These are phyloP conservation scores for Ophiostoma sp. DNA, from an alignment of 2,329 filamentous ascomycete genomes.

Conservation along the genomic window DNA sequence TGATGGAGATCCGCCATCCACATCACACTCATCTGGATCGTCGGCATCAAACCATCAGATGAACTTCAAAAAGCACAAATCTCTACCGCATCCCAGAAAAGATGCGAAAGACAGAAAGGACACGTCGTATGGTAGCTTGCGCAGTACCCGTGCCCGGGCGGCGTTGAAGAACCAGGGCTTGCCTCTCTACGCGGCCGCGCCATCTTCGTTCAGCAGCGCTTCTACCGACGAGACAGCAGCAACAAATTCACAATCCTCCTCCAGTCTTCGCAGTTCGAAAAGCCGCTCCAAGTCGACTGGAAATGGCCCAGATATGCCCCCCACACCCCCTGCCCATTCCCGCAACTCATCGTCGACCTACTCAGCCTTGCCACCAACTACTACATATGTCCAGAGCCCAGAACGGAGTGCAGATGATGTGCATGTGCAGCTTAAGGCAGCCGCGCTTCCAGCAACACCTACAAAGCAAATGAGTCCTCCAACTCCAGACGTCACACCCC, in stretches of 20 bases:
- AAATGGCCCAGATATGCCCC: slow-evolving; percentile 49
- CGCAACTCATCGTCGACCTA: slow-evolving; percentile 52
- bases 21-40: slow-evolving; percentile 9
- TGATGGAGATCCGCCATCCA: slow-evolving; percentile 14
- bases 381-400: slow-evolving; percentile 37
- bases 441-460: slow-evolving; percentile 50
- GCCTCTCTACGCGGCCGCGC: slow-evolving; percentile 15
- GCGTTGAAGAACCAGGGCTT: slow-evolving; percentile 28
- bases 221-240: slow-evolving; percentile 18
- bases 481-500: slow-evolving; percentile 71
- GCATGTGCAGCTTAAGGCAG: slow-evolving; percentile 30
- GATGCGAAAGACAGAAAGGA: slow-evolving; percentile 28
- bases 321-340: slow-evolving; percentile 59
- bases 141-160: slow-evolving; percentile 20
- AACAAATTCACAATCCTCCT: slow-evolving; percentile 35
- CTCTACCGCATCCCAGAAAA: slow-evolving; percentile 37
- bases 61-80: slow-evolving; percentile 38
- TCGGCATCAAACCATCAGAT: slow-evolving; percentile 22
- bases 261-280: slow-evolving; percentile 39
- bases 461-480: slow-evolving; percentile 63
- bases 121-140: slow-evolving; percentile 24
- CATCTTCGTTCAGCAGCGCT: slow-evolving; percentile 31
- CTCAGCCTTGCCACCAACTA: slow-evolving; percentile 41
- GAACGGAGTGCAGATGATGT: slow-evolving; percentile 39
- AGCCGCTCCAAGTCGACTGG: slow-evolving; percentile 41